Conservation (phyloP, 1,139 yeast genomes). For the Pneumocystis carinii region DNA sequence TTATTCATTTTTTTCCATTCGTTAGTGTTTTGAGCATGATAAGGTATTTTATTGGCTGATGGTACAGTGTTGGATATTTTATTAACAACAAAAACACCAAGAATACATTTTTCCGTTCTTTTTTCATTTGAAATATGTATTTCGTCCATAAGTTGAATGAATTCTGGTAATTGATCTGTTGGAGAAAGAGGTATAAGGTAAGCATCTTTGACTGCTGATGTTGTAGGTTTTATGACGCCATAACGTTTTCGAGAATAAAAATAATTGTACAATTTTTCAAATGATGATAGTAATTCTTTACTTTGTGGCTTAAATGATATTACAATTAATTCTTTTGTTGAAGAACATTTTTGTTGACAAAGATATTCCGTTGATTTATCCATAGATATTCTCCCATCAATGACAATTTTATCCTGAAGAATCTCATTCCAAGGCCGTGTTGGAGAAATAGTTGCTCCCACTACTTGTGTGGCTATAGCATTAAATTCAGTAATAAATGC, state of each 20-base stretch:
- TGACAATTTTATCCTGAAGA: slow-evolving; percentile 23
- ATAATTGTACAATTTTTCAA: slow-evolving; percentile 39
- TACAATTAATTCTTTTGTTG: slow-evolving; percentile 38
- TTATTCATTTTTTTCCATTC: not conserved
- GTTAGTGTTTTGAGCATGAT: not conserved
- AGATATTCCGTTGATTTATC: slow-evolving; percentile 44
- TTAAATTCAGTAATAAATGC: slow-evolving; percentile 40
- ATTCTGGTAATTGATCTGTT: slow-evolving; percentile 21
- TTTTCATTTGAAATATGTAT: slow-evolving; percentile 8
- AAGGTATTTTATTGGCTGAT: not conserved
- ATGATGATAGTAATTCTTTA: slow-evolving; percentile 23
- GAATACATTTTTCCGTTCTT: slow-evolving; percentile 26
- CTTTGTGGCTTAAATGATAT: slow-evolving; percentile 27
- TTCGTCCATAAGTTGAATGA: slow-evolving; percentile 15
- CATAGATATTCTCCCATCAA: slow-evolving; percentile 51
- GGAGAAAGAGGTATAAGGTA: slow-evolving; percentile 38
- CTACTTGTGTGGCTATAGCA: slow-evolving; percentile 32
- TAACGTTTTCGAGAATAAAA: slow-evolving; percentile 36
- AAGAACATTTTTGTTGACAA: slow-evolving; percentile 27
- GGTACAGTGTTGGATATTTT: slow-evolving; percentile 23
- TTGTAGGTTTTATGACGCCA: slow-evolving; percentile 44
- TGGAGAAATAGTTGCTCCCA: slow-evolving; percentile 24
- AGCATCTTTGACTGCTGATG: slow-evolving; percentile 45
- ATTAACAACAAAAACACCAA: slow-evolving; percentile 35
- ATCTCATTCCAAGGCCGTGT: slow-evolving; percentile 15